Conservation (phyloP, 768 basidiomycete species). For the Leccinum pellstonianum region DNA sequence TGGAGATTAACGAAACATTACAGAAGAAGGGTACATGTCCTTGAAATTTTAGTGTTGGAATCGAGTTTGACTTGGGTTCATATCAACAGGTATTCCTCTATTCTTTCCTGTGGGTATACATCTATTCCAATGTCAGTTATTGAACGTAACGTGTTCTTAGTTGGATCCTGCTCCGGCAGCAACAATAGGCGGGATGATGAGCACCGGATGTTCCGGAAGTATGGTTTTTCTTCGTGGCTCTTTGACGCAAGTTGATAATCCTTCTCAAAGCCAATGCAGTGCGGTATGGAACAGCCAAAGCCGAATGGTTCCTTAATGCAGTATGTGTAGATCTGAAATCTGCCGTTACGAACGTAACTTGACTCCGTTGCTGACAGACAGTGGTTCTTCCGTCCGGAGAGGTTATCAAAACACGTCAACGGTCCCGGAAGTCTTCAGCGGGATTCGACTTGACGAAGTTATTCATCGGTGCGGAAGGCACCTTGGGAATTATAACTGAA, state of each 20-base stretch:
- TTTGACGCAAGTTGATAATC: constrained; percentile 17
- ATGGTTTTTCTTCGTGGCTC: constrained; percentile 25
- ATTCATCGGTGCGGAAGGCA: constrained; percentile 82
- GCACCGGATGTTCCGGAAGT: constrained; percentile 87
- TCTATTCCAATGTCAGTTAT: not conserved
- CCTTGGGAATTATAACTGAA: constrained; percentile 89
- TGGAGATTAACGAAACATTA: constrained; percentile 68
- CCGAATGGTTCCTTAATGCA: constrained; percentile 86
- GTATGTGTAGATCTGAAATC: constrained; percentile 39
- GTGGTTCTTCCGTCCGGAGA: constrained; percentile 87
- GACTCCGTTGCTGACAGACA: constrained; percentile 46
- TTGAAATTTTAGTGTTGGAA: not conserved
- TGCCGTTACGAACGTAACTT: not conserved
- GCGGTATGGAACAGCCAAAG: constrained; percentile 85
- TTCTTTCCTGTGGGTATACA: constrained; percentile 70
- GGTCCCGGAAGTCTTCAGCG: constrained; percentile 81
- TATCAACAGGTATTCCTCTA: constrained; percentile 59
- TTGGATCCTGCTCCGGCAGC: constrained; percentile 78
- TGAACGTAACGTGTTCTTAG: constrained; percentile 33
- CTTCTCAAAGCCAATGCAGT: constrained; percentile 64
- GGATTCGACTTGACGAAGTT: constrained; percentile 85
- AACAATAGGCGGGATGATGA: constrained; percentile 83
- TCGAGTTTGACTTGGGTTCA: not conserved
- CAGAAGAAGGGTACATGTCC: constrained; percentile 49
- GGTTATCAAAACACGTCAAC: constrained; percentile 83